Evolutionary conservation across 257 asterid genomes (phyloP).

Genomic region (Agastache rugosa): DNA sequence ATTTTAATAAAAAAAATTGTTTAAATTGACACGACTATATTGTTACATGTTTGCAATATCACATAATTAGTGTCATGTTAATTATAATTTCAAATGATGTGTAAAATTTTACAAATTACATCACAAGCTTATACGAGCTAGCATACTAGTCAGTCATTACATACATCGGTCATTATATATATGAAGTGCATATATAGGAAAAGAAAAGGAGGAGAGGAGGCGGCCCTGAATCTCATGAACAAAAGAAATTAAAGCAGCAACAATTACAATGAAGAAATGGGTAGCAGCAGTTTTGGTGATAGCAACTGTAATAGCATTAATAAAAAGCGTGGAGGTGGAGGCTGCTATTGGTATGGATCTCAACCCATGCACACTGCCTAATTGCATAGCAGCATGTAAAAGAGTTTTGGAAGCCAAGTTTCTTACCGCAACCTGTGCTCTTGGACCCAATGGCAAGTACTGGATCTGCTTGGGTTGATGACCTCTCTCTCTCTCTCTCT

Average conservation of each 20-base stretch:
- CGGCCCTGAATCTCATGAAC: background rate
- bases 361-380: conserved; percentile 46
- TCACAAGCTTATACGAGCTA: too few relatives aligned
- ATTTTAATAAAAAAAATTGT: too few relatives aligned
- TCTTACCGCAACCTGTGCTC: background rate
- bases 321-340: conserved; percentile 45
- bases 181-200: background rate
- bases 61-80: too few relatives aligned
- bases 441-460: conserved; percentile 41
- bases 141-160: too few relatives aligned
- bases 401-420: background rate
- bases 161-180: background rate
- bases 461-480: conserved; percentile 50
- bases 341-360: conserved; percentile 45
- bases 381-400: background rate
- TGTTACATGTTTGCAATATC: too few relatives aligned
- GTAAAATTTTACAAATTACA: too few relatives aligned
- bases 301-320: background rate
- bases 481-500: background rate
- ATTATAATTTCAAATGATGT: too few relatives aligned
- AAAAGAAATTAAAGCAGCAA: background rate
- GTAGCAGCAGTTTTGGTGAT: background rate
- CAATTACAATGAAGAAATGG: background rate
- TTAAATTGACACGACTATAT: too few relatives aligned
- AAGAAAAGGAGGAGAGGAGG: background rate